Evolutionary conservation across 1,284 basidiomycete species (phyloP).

Genomic region (Heterobasidion occidentale): DNA sequence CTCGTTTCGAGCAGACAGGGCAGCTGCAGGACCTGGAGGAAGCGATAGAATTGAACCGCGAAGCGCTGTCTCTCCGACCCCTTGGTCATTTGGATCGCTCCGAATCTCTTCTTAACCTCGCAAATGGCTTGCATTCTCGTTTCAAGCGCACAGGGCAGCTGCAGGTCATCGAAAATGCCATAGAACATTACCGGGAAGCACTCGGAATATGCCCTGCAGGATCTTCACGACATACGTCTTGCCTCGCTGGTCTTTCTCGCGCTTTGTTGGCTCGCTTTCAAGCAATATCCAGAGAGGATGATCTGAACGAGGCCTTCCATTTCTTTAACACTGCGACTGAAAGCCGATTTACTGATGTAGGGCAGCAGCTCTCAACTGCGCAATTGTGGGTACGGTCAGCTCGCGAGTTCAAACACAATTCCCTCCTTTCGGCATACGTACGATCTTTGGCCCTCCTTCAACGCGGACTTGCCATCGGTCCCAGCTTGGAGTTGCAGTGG

Average conservation of each 20-base stretch:
- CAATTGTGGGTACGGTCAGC: not conserved
- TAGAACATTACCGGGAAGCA: not conserved
- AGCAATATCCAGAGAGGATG: too few species aligned
- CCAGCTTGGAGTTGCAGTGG: not conserved
- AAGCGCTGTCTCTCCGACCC: too few species aligned
- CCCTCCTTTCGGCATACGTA: not conserved
- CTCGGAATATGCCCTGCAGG: not conserved
- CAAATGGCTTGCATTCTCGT: slow-evolving; percentile 16
- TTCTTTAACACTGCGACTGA: not conserved
- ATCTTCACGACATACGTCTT: not conserved
- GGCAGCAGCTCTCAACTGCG: not conserved
- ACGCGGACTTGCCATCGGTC: not conserved
- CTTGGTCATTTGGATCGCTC: slow-evolving; percentile 3
- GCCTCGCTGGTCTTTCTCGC: not conserved
- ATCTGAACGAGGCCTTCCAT: not conserved
- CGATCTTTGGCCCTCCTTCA: not conserved
- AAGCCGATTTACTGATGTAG: not conserved
- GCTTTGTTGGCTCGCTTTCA: too few species aligned
- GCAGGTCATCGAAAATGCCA: slow-evolving; percentile 18
- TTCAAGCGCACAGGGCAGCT: slow-evolving; percentile 16
- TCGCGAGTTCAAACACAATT: not conserved
- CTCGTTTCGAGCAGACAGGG: too few species aligned
- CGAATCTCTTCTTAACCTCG: slow-evolving; percentile 19
- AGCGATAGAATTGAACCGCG: too few species aligned
- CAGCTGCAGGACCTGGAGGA: too few species aligned